Evolutionary conservation across 805 yeast species (phyloP).

Genomic region (Brettanomyces naardenensis): DNA sequence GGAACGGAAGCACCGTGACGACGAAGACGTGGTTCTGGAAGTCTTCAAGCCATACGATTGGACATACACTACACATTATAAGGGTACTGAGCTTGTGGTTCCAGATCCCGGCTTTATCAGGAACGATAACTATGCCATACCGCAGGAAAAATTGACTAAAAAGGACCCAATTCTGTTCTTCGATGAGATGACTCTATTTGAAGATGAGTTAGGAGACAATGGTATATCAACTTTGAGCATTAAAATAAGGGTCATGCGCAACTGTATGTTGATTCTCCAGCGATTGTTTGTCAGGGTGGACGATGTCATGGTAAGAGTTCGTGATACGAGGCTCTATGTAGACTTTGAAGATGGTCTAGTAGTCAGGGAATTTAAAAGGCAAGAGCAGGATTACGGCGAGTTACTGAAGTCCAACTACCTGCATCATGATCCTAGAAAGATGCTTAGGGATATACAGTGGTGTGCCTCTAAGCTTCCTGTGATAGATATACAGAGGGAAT

Average conservation of each 20-base stretch:
- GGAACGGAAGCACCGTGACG: constrained; percentile 17
- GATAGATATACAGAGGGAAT: constrained; percentile 17
- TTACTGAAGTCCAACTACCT: constrained; percentile 20
- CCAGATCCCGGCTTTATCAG: constrained; percentile 10
- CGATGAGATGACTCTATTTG: constrained; percentile 83
- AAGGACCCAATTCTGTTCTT: constrained; percentile 78
- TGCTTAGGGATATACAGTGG: constrained; percentile 81
- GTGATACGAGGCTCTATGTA: constrained; percentile 78
- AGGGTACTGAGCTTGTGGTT: constrained; percentile 41
- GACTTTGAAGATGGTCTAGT: constrained; percentile 62
- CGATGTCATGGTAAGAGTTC: constrained; percentile 72
- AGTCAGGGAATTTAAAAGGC: constrained; percentile 70
- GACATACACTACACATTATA: constrained; percentile 84
- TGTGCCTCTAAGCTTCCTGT: constrained; percentile 41
- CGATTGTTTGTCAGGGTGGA: constrained; percentile 86
- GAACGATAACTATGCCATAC: constrained; percentile 38
- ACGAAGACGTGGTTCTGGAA: constrained; percentile 36
- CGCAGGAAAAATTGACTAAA: constrained; percentile 61
- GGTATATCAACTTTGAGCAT: constrained; percentile 76
- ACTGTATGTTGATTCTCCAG: constrained; percentile 62
- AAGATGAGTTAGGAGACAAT: constrained; percentile 94
- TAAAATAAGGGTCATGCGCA: constrained; percentile 84
- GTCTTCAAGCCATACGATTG: constrained; percentile 86
- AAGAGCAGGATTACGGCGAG: constrained; percentile 46
- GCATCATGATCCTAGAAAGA: constrained; percentile 53